Conservation (phyloP, 441 rosid species). For the Croton laevigatus region DNA sequence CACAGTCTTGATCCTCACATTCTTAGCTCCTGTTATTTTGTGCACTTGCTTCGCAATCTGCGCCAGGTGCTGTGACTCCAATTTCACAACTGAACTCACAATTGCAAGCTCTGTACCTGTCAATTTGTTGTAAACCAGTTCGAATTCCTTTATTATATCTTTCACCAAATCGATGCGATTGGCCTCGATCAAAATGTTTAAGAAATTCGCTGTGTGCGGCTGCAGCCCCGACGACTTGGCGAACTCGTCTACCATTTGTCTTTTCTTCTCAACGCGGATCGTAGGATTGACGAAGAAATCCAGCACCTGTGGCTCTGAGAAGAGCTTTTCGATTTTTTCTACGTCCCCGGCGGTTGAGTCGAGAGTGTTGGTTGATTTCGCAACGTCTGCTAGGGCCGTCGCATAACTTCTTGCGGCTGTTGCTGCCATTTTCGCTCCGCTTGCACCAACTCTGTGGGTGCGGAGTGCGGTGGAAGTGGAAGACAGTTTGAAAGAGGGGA, state of each 20-base stretch:
- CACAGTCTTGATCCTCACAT: slow-evolving; percentile 74
- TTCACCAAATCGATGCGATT: slow-evolving; percentile 50
- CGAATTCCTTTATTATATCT: slow-evolving; percentile 77
- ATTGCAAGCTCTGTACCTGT: slow-evolving; percentile 71
- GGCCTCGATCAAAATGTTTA: slow-evolving; percentile 63
- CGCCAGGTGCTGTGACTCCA: slow-evolving; percentile 74
- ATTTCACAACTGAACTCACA: slow-evolving; percentile 72
- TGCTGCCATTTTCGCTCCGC: slow-evolving; percentile 55
- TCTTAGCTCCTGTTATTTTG: slow-evolving; percentile 76
- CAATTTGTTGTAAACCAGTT: slow-evolving; percentile 53
- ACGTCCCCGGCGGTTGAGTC: slow-evolving; percentile 67
- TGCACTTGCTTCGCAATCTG: slow-evolving; percentile 94
- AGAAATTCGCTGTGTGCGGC: slow-evolving; percentile 56
- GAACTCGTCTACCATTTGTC: slow-evolving; percentile 53
- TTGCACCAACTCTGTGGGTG: slow-evolving; percentile 32
- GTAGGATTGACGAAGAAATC: slow-evolving; percentile 68
- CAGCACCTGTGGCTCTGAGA: slow-evolving; percentile 43
- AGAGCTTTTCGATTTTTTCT: slow-evolving; percentile 61
- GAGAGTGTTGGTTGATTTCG: slow-evolving; percentile 52
- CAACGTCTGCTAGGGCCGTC: slow-evolving; percentile 64
- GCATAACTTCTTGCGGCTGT: slow-evolving; percentile 69
- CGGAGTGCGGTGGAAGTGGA: slow-evolving; percentile 17
- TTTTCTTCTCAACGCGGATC: slow-evolving; percentile 42
- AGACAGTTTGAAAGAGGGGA: slow-evolving; percentile 33
- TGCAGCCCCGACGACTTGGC: slow-evolving; percentile 45